A percentile compares a stretch with the other conserved stretches of the same genome.
phyloP scores from a whole-genome alignment of 2,329 filamentous ascomycete genomes.

The Pyrenophora tritici-repentis region DNA sequence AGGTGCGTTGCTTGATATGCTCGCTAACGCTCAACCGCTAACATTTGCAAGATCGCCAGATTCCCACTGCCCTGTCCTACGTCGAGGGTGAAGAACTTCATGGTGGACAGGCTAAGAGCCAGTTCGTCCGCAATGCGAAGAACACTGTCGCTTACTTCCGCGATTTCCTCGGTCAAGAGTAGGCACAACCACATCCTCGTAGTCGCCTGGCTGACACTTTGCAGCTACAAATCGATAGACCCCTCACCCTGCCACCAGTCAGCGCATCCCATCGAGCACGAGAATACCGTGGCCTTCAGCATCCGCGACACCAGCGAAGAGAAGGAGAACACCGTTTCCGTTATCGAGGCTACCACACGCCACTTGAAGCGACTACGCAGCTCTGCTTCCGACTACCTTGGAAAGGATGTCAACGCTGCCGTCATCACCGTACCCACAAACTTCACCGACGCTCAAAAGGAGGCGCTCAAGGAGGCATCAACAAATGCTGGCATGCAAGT shows the following conservation, averaged over 20 bases:
- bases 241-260: slow-evolving; percentile 93
- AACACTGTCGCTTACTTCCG: slow-evolving; percentile 97
- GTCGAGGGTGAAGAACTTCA: slow-evolving; percentile 96
- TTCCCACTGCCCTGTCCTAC: slow-evolving; percentile 92
- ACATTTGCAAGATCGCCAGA: slow-evolving; percentile 77
- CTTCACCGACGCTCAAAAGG: slow-evolving; percentile 85
- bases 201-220: slow-evolving; percentile 25
- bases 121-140: slow-evolving; percentile 86
- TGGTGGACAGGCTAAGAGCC: slow-evolving; percentile 90
- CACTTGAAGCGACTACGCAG: slow-evolving; percentile 80
- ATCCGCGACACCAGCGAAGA: slow-evolving; percentile 72
- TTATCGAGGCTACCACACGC: slow-evolving; percentile 81
- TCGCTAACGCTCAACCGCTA: slow-evolving; percentile 7
- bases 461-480: slow-evolving; percentile 76
- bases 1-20: slow-evolving; percentile 60
- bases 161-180: slow-evolving; percentile 95
- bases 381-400: slow-evolving; percentile 89
- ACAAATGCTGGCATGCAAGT: slow-evolving; percentile 83
- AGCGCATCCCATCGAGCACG: slow-evolving; percentile 80
- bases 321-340: slow-evolving; percentile 67
- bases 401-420: slow-evolving; percentile 91
- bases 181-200: slow-evolving; percentile 42
- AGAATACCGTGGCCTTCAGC: slow-evolving; percentile 76
- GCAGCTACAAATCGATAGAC: slow-evolving; percentile 89
- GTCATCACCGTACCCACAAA: slow-evolving; percentile 94